A percentile compares a stretch with the other conserved stretches of the same genome.
Conservation (phyloP, 768 basidiomycete species). For the Plicaturopsis crispa region DNA sequence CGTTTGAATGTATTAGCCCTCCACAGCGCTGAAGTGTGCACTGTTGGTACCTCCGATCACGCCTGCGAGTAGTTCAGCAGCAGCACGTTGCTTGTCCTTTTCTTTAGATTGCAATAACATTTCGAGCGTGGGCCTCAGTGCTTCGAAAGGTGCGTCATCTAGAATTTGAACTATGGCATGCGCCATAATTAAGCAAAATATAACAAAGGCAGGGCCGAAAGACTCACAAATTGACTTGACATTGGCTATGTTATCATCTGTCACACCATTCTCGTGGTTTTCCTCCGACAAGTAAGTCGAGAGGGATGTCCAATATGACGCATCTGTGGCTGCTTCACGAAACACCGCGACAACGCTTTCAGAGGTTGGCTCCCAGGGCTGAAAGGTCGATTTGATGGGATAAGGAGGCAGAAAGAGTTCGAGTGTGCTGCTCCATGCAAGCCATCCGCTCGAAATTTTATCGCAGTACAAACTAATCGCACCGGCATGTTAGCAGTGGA, state of each 20-base stretch:
- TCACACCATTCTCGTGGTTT: conserved; percentile 56
- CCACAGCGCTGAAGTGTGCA: too few species aligned
- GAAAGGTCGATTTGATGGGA: conserved; percentile 39
- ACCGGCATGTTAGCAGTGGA: neutral
- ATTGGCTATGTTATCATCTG: conserved; percentile 63
- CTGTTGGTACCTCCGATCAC: too few species aligned
- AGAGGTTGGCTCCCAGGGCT: conserved; percentile 52
- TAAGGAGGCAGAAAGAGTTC: conserved; percentile 42
- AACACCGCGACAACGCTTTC: conserved; percentile 42
- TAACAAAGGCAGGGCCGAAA: too few species aligned
- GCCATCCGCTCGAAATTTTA: conserved; percentile 55
- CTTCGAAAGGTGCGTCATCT: conserved; percentile 64
- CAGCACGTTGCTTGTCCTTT: conserved; percentile 83
- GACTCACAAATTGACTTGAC: conserved; percentile 70
- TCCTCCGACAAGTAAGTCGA: conserved; percentile 72
- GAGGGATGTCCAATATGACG: conserved; percentile 62
- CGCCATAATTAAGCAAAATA: too few species aligned
- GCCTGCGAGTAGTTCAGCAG: conserved; percentile 78
- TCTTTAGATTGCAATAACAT: conserved; percentile 60
- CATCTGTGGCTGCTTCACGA: conserved; percentile 34
- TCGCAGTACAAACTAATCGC: conserved; percentile 44
- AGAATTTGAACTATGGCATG: conserved; percentile 58
- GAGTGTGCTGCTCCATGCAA: conserved; percentile 48
- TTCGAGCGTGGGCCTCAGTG: conserved; percentile 54
- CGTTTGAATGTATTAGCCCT: too few species aligned